Evolutionary conservation across 129 eudicot species (phyloP), one percentile per base, ranked within the genome.

Genomic region (Flaveria robusta): DNA sequence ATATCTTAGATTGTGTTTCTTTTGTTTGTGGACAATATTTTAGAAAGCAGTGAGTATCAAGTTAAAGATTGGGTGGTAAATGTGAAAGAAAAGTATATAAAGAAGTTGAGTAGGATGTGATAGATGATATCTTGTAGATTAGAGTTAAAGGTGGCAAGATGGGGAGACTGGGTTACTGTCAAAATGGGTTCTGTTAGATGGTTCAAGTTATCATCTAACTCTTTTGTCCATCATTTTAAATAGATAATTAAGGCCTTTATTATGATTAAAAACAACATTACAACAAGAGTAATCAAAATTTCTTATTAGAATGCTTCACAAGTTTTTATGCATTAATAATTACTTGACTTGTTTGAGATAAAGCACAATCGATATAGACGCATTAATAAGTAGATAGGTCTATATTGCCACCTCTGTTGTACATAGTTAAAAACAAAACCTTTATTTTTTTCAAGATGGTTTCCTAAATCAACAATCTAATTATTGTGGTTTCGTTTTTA

Each of bases 401-500:
- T 2, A 19, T 19, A 54, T 4, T 54, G 15, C 6, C 31, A 56
- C 27, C 11, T 54, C 13, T 54, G 19, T 19, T 5, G 26, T 23
- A 59, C 66, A 12, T 59, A 26, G 14, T 50, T 67, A 19, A 42
- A 41, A 31, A 18, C 14, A 8, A 26, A 14, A 24, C 41, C 18
- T 46, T 24, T 45, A 13, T 14, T 2, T 2, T 24, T 50, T 46
- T 23, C 23, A 14, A 23, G 7, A n/a, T 3, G 13, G 42, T 23
- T 69, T 23, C n/a, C 74, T 43, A 68, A 43, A 68, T 68, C 27
- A 45, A 9, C 51, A 41, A 68, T 13, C 15, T 68, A 23, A 13
- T 42, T 37, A 22, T 42, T 45, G 26, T 20, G 54, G 27, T 68
- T 42, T 19, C 14, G 0, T 22, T 68, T 68, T 60, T 13, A 26